Base-by-base conservation (phyloP, 495 filamentous ascomycete species). In the Hypoxylon lenormandii region DNA sequence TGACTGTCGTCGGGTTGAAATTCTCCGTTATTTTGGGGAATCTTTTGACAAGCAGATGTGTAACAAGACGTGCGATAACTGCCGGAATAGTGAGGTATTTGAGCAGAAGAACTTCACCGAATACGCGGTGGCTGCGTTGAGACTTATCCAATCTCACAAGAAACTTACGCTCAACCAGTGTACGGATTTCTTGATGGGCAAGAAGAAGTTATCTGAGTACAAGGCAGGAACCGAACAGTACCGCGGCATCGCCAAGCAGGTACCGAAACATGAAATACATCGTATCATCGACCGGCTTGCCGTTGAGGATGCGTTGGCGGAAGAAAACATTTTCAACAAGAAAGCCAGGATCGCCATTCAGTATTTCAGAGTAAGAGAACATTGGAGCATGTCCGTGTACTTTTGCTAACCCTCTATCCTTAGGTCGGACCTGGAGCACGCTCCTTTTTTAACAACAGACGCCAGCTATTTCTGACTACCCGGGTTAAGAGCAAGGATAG, bases 1-100 rank as follows among this genome's bases (percentile, higher is more conserved):
- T 60, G 90, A 95, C 64, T 99, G 95, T 72, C 86, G 95, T 37
- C 84, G 96, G 42, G 90, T 91, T 1, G 91, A 97, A 76, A 88
- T 99, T 16, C 86, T 99, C 21, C 86, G 84, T 3, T 98, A 99
- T 75, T 99, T 99, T 78, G 92, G 89, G 36, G 96, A 99, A 76
- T 75, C 80, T 4, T 98, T 97, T 73, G 80, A 84, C 7, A 81
- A 81, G 40, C 84, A 89, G 10, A 80, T 91, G 38, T 99, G 95
- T 77, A 82, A 87, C 21, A 75, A 79, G 30, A 83, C 83, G 7
- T 99, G 95, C 78, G 95, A 98, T 73, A 97, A 96, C 65, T 98
- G 95, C 82, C 86, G 81, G 42, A 90, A 89, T 1, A 48, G 81
- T 75, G 62, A 64, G 1, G 76, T 83, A 2, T 93, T 91, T 73